These are phyloP conservation scores for Cercospora zeina DNA, from an alignment of 2,329 filamentous ascomycete genomes.

Conservation along the genomic window DNA sequence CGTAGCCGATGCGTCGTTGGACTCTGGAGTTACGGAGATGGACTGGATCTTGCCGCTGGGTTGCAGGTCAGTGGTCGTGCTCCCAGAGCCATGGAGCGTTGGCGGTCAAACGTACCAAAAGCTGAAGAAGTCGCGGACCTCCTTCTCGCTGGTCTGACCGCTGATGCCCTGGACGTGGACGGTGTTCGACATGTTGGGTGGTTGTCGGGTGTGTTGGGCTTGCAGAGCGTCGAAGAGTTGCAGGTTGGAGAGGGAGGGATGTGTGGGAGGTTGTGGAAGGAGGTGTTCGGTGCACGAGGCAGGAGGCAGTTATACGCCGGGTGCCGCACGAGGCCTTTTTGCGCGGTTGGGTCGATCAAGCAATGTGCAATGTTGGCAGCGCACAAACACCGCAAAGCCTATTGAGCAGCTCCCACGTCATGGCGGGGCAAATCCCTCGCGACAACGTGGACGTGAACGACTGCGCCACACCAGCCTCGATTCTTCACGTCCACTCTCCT, in stretches of 20 bases:
- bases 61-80: constrained; percentile 15
- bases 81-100: not conserved
- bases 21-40: constrained; percentile 69
- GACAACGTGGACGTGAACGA: not conserved
- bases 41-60: constrained; percentile 83
- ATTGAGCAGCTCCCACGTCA: constrained; percentile 9
- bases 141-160: constrained; percentile 76
- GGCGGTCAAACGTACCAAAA: constrained; percentile 66
- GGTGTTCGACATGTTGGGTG: constrained; percentile 57
- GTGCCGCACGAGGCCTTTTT: not conserved
- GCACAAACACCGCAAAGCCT: constrained; percentile 1
- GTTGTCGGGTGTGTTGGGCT: not conserved
- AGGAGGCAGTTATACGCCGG: not conserved
- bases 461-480: not conserved
- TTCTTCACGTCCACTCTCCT: not conserved
- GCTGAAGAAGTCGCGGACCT: constrained; percentile 95
- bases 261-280: not conserved
- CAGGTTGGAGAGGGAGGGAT: not conserved
- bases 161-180: constrained; percentile 91
- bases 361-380: not conserved
- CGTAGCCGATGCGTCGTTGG: constrained; percentile 57
- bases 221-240: not conserved
- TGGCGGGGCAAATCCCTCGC: not conserved
- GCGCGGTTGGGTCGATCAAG: not conserved
- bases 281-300: too few relatives aligned